phyloP scores from a whole-genome alignment of 345 rosid genomes.

The Camelina laxa region DNA sequence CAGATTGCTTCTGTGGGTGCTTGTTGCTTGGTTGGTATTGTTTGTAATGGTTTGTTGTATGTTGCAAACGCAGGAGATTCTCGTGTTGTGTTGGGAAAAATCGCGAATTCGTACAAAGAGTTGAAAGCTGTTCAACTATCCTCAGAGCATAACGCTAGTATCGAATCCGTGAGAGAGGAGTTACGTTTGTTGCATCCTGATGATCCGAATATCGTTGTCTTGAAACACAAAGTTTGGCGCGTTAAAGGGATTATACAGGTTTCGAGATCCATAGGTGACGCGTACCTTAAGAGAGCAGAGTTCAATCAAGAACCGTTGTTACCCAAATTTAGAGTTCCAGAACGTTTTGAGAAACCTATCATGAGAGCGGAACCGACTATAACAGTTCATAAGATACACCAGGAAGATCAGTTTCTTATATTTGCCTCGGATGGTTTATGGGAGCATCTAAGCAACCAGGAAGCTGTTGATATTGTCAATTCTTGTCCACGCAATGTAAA shows the following conservation, averaged over 20 bases:
- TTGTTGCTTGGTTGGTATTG: conserved; percentile 88
- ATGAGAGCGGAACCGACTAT: conserved; percentile 88
- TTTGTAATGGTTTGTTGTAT: conserved; percentile 77
- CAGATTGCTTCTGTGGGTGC: conserved; percentile 95
- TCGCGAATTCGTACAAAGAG: conserved; percentile 56
- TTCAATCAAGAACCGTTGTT: conserved; percentile 85
- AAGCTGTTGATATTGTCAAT: conserved; percentile 91
- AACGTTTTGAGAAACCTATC: conserved; percentile 76
- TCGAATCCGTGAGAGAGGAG: conserved; percentile 92
- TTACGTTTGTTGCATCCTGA: conserved; percentile 84
- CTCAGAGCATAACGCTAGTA: conserved; percentile 84
- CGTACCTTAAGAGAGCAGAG: conserved; percentile 85
- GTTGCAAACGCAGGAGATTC: conserved; percentile 98
- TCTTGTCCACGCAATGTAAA: conserved; percentile 75
- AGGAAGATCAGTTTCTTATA: conserved; percentile 90
- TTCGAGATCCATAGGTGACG: conserved; percentile 96
- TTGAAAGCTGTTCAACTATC: conserved; percentile 88
- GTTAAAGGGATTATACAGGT: conserved; percentile 97
- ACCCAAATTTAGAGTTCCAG: conserved; percentile 78
- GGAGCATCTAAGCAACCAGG: conserved; percentile 96
- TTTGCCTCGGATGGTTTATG: conserved; percentile 97
- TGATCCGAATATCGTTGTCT: conserved; percentile 91
- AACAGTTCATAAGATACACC: conserved; percentile 67
- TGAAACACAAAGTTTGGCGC: conserved; percentile 96
- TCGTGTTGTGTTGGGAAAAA: conserved; percentile 80